phyloP scores from a whole-genome alignment of 1,139 yeast genomes.

The Suhomyces chickasaworum region DNA sequence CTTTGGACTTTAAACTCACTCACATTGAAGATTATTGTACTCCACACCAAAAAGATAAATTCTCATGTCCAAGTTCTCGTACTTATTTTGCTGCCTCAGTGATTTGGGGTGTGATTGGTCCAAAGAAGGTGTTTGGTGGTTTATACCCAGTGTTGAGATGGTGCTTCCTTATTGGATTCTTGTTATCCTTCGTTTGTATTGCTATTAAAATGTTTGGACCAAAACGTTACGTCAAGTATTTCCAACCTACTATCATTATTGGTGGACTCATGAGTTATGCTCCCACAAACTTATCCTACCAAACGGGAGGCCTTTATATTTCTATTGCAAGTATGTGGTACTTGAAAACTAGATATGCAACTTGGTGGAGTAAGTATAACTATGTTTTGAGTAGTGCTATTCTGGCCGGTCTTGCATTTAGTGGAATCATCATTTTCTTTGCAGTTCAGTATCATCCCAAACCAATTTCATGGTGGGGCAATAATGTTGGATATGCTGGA shows the following conservation, averaged over 20 bases:
- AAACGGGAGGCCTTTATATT: slow-evolving; percentile 20
- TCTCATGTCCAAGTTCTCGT: slow-evolving; percentile 50
- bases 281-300: slow-evolving; percentile 21
- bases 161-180: slow-evolving; percentile 56
- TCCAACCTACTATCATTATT: slow-evolving; percentile 24
- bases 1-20: slow-evolving; percentile 53
- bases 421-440: slow-evolving; percentile 24
- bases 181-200: slow-evolving; percentile 33
- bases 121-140: slow-evolving; percentile 49
- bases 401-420: slow-evolving; percentile 24
- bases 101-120: slow-evolving; percentile 70
- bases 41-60: slow-evolving; percentile 39
- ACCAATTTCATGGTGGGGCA: slow-evolving; percentile 25
- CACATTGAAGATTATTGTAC: slow-evolving; percentile 52
- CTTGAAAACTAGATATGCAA: slow-evolving; percentile 18
- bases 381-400: slow-evolving; percentile 23
- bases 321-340: slow-evolving; percentile 21
- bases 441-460: slow-evolving; percentile 24
- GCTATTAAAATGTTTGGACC: slow-evolving; percentile 28
- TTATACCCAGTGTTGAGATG: slow-evolving; percentile 51
- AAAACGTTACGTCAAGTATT: slow-evolving; percentile 15
- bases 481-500: slow-evolving; percentile 18
- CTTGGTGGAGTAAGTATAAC: slow-evolving; percentile 25
- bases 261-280: slow-evolving; percentile 22
- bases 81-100: slow-evolving; percentile 59